A percentile compares a stretch with the other conserved stretches of the same genome.
These are phyloP conservation scores for Lepiota subincarnata DNA, from an alignment of 768 basidiomycete species.

Conservation along the genomic window DNA sequence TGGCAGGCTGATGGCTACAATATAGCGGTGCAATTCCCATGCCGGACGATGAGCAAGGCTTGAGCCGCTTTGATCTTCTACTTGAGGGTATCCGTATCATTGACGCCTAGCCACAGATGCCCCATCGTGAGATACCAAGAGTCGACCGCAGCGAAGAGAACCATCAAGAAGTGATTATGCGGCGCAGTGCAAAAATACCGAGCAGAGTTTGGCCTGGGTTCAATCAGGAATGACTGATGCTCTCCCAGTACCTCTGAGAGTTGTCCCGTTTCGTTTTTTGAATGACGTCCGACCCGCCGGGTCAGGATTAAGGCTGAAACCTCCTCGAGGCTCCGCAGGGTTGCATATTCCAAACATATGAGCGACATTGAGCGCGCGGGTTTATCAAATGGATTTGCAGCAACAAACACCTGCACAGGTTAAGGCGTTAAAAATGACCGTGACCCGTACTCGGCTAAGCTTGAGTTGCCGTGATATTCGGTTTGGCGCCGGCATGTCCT, in stretches of 20 bases:
- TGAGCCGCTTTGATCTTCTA: background rate
- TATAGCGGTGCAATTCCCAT: background rate
- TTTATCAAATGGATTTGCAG: background rate
- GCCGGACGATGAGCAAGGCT: background rate
- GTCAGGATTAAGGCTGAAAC: no score
- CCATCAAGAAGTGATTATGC: background rate
- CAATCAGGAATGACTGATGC: background rate
- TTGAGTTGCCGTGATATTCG: conserved; percentile 10
- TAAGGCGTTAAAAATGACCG: background rate
- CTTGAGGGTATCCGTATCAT: background rate
- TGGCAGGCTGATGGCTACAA: no score
- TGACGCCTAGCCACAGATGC: no score
- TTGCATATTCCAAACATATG: no score
- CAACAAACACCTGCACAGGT: background rate
- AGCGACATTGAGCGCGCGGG: no score
- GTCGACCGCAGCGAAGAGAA: background rate
- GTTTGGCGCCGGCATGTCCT: background rate
- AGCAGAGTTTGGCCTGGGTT: background rate
- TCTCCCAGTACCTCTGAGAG: no score
- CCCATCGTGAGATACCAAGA: background rate
- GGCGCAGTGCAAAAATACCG: background rate
- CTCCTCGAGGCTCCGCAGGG: no score
- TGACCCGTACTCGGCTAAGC: background rate
- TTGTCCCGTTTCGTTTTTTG: no score
- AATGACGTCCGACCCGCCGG: no score